These are phyloP conservation scores for Talaromyces sp. DNA, from an alignment of 2,329 filamentous ascomycete genomes.

Conservation along the genomic window DNA sequence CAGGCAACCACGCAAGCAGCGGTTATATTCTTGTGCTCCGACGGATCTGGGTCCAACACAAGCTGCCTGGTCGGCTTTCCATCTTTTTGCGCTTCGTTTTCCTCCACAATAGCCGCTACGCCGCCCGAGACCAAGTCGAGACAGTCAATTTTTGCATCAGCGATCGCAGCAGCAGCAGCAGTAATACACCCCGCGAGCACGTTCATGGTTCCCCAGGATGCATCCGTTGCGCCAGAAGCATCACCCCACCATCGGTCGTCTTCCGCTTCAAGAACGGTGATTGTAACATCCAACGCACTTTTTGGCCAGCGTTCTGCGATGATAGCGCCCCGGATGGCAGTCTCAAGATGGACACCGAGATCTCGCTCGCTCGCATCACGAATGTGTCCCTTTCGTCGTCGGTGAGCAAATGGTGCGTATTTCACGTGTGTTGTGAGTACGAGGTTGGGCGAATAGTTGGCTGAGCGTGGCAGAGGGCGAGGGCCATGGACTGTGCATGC, in stretches of 20 bases:
- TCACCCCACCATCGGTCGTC: constrained; percentile 69
- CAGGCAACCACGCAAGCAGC: constrained; percentile 90
- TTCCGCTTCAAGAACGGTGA: constrained; percentile 90
- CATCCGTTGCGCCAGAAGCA: constrained; percentile 46
- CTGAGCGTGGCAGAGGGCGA: constrained; percentile 80
- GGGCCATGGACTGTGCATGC: constrained; percentile 92
- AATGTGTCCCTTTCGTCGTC: constrained; percentile 76
- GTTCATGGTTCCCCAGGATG: constrained; percentile 85
- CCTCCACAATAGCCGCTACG: constrained; percentile 72
- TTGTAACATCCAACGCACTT: constrained; percentile 89
- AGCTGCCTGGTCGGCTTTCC: constrained; percentile 19
- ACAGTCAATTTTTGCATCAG: constrained; percentile 93
- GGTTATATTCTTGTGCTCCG: constrained; percentile 71
- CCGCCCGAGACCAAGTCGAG: constrained; percentile 86
- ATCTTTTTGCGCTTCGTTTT: constrained; percentile 16
- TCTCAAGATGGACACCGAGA: constrained; percentile 84
- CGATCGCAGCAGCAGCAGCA: constrained; percentile 85
- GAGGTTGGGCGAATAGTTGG: constrained; percentile 87
- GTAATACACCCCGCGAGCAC: constrained; percentile 89
- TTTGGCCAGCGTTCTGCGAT: constrained; percentile 98
- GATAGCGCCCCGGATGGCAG: constrained; percentile 79
- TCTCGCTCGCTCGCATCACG: constrained; percentile 84
- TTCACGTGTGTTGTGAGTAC: constrained; percentile 92
- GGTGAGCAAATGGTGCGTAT: constrained; percentile 89
- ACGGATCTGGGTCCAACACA: constrained; percentile 75